Base-by-base conservation (phyloP, 2,329 filamentous ascomycete species). In the Parafenestella ontariensis region DNA sequence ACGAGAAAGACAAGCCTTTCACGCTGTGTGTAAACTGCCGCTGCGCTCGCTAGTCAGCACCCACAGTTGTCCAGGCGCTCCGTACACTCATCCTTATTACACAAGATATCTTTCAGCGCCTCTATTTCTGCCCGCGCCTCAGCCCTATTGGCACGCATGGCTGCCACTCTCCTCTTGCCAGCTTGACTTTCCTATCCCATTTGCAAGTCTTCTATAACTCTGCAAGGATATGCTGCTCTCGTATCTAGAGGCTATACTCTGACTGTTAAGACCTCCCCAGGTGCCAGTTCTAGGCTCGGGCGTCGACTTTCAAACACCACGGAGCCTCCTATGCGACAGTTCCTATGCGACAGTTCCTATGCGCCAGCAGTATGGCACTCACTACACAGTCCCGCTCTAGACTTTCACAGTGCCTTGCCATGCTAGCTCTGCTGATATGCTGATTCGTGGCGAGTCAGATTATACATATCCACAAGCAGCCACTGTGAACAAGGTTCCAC, bases 31-130 rank as follows among this genome's bases (percentile, higher is more conserved):
- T 46, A 18, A 40, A 39, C 51, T 52, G 24, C 36, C 39, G 34
- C 49, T 43, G 18, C 37, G 11, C 39, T 52, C 37, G 37, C 43
- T 52, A 48, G 41, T 37, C 50, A 50, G 52, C 52, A 39, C 36
- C 52, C 52, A 54, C 58, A 52, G 52, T 58, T 52, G 53, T 58
- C 52, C 51, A 44, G 39, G 41, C 51, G 52, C 49, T 52, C 58
- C 46, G 48, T 49, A 49, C 20, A 43, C 37, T 49, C n/a, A 21
- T 26, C 24, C 37, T 26, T n/a, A 34, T 20, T n/a, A 33, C 40
- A 44, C 40, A 44, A 34, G 24, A 44, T 31, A 21, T 42, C 31
- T 28, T 28, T 34, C 31, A 46, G 17, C 29, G 17, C 33, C 31
- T 36, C 44, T 37, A 36, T 46, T 36, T 34, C 33, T 26, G 31